Evolutionary conservation across 768 basidiomycete genomes (phyloP).

Genomic region (Lactarius sanguifluus): DNA sequence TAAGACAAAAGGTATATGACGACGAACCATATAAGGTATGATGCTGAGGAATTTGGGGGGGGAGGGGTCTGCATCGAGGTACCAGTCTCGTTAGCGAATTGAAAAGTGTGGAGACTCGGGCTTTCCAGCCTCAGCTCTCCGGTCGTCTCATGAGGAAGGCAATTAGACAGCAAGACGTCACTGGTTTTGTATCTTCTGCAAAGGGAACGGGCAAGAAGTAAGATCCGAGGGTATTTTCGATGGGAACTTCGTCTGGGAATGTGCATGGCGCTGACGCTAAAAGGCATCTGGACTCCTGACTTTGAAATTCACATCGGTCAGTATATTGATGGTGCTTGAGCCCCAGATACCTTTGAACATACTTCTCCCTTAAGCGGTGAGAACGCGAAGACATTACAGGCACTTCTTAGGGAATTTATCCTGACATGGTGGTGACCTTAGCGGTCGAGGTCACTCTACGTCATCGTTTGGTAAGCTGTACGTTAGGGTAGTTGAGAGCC

Average conservation of each 20-base stretch:
- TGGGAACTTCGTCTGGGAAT: conserved; percentile 2
- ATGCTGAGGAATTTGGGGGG: background rate
- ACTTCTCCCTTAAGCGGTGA: conserved; percentile 11
- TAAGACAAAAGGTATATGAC: background rate
- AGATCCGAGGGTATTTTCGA: conserved; percentile 10
- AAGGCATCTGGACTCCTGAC: conserved; percentile 8
- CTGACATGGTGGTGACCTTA: background rate
- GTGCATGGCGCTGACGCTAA: background rate
- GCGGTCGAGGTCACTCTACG: conserved; percentile 21
- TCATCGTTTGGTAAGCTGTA: conserved; percentile 23
- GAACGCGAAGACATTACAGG: background rate
- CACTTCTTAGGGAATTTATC: background rate
- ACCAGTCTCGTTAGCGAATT: background rate
- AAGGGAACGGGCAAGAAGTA: conserved; percentile 1
- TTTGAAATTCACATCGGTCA: conserved; percentile 10
- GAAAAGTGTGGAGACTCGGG: background rate
- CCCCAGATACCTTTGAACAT: conserved; percentile 6
- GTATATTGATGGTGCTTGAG: background rate
- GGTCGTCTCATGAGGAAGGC: background rate
- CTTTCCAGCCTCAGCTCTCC: background rate
- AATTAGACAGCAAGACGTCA: conserved; percentile 7
- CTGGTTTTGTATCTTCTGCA: background rate
- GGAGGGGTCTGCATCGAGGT: background rate
- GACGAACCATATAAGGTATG: background rate
- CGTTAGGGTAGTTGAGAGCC: background rate